phyloP scores from a whole-genome alignment of 225 moss, liverwort and hornwort species.

The Marchantia polymorpha region DNA sequence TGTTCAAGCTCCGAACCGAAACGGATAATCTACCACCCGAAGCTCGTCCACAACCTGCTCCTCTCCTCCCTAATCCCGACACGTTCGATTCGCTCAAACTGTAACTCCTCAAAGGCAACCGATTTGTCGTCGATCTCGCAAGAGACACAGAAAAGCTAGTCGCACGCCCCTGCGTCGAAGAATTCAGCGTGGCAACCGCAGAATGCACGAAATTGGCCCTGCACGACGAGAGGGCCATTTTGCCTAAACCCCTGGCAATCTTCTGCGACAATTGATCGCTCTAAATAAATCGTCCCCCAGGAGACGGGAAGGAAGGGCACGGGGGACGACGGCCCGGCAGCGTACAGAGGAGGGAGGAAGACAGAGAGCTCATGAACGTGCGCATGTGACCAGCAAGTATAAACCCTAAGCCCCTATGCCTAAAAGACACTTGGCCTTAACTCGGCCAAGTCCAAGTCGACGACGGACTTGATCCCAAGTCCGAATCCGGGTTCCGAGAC shows the following conservation, averaged over 20 bases:
- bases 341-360: background rate
- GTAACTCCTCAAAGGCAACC: background rate
- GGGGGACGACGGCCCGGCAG: no score
- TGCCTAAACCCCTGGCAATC: background rate
- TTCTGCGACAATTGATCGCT: background rate
- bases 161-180: background rate
- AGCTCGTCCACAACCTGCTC: background rate
- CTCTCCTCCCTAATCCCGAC: background rate
- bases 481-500: background rate
- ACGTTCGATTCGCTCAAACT: background rate
- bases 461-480: background rate
- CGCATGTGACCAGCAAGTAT: background rate
- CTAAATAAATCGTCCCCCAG: no score
- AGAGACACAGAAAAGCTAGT: background rate
- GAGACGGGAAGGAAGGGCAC: background rate
- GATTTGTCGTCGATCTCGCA: background rate
- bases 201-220: background rate
- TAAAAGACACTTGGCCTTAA: background rate
- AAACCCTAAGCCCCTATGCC: slow-evolving; percentile 14
- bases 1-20: background rate
- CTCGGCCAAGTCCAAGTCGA: no score
- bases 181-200: background rate
- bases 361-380: background rate
- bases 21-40: background rate
- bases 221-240: slow-evolving; percentile 12